A percentile compares a stretch with the other conserved stretches of the same genome.
phyloP scores from a whole-genome alignment of 2,329 filamentous ascomycete genomes.

The Hypomyces perniciosus region DNA sequence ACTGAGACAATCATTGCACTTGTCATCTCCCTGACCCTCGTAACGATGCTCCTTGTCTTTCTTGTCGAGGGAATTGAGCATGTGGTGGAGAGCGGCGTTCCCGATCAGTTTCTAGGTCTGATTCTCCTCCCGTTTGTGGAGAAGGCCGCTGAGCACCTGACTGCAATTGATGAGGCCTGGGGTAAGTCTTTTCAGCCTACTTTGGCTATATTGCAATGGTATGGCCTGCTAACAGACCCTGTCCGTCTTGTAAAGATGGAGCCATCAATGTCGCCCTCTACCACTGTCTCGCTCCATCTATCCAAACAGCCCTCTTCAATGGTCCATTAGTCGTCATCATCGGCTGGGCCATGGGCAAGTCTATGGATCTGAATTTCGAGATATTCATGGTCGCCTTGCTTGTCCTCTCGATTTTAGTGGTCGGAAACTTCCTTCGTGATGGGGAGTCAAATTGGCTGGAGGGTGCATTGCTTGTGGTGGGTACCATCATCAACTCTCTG shows the following conservation, averaged over 20 bases:
- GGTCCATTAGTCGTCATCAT: constrained; percentile 66
- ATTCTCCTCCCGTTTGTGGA: constrained; percentile 64
- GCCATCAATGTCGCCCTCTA: constrained; percentile 62
- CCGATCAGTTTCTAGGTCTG: constrained; percentile 39
- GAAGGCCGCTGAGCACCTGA: constrained; percentile 65
- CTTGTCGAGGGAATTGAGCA: constrained; percentile 60
- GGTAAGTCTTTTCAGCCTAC: constrained; percentile 18
- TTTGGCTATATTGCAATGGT: background rate
- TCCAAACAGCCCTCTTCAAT: constrained; percentile 72
- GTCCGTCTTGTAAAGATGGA: constrained; percentile 36
- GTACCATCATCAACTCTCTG: constrained; percentile 1
- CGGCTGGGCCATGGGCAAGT: constrained; percentile 59
- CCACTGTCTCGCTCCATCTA: constrained; percentile 66
- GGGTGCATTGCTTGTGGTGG: constrained; percentile 60
- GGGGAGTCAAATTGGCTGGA: constrained; percentile 73
- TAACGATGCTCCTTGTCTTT: constrained; percentile 60
- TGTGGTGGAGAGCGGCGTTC: constrained; percentile 31
- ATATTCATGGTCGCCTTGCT: constrained; percentile 69
- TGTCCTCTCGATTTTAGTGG: constrained; percentile 67
- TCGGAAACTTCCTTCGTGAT: constrained; percentile 69
- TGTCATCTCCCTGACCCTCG: constrained; percentile 48
- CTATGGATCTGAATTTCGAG: constrained; percentile 68
- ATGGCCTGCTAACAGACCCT: background rate
- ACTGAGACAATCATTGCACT: constrained; percentile 58
- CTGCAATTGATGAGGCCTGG: constrained; percentile 65